Base-by-base conservation (phyloP, 2,329 filamentous ascomycete genomes). In the Beauveria brongniartii region DNA sequence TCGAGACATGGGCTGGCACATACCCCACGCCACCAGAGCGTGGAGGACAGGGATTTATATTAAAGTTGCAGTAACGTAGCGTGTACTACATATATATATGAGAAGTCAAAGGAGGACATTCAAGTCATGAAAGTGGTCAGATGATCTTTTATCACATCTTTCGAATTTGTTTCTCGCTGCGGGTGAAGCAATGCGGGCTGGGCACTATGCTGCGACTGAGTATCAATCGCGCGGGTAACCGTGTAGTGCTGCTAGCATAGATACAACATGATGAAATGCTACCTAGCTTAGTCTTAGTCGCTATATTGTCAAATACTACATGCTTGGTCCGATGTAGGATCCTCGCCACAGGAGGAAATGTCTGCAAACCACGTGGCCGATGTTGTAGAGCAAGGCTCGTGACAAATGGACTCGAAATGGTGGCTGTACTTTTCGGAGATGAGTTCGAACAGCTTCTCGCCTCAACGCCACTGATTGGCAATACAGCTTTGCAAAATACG, bases 31-130 rank as follows among this genome's bases (percentile, higher is more conserved):
- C 9, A 8, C 43, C 41, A 47, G 16, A 20, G 44, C 51, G 43
- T 47, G 51, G 58, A 44, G 24, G n/a, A 16, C 44, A 43, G 16
- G 58, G 41, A 26, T 55, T 30, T 61, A 61, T 55, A 61, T 61
- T 61, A 50, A 54, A 30, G 24, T 10, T 12, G 30, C 24, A 37
- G 58, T 61, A 61, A 61, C 58, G 58, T 61, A 61, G 51, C 40
- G 44, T 48, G 43, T 60, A 48, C 51, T 47, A 55, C 43, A 54
- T 40, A 1, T 37, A n/a, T 46, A 26, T 10, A 20, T 12, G 12
- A 6, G 12, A 24, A 22, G 3, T 7, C 0, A 18, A 16, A 2
- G 8, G 16, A 20, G 50, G 22, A 2, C 1, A 37, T 5, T 12
- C 2, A 9, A 16, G 3, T 12, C 18, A 57, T 1, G 5, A 34